phyloP scores from a whole-genome alignment of 441 rosid species.

The Eugenia klotzschiana region DNA sequence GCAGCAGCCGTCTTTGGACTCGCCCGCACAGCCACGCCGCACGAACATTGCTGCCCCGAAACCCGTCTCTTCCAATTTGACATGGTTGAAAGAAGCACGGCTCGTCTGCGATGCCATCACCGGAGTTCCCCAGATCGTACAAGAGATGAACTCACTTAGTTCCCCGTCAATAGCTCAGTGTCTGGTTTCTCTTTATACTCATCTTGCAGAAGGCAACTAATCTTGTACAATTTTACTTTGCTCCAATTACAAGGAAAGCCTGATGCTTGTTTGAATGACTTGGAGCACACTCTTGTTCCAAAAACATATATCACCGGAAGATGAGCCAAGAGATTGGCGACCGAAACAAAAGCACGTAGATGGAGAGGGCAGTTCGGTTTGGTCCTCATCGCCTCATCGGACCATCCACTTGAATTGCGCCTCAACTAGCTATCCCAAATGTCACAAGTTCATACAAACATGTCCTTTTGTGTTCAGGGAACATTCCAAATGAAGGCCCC shows the following conservation, averaged over 20 bases:
- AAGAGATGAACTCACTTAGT: not conserved
- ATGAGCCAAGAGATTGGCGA: not conserved
- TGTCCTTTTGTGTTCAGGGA: not conserved
- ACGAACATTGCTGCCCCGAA: slow-evolving; percentile 43
- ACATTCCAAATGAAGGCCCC: too few species aligned
- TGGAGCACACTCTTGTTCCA: not conserved
- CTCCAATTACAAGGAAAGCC: slow-evolving; percentile 17
- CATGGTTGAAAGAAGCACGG: slow-evolving; percentile 9
- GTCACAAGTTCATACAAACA: not conserved
- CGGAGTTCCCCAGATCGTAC: slow-evolving; percentile 4
- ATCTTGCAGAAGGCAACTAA: not conserved
- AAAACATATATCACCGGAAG: not conserved
- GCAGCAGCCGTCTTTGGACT: slow-evolving; percentile 31
- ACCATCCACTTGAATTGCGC: not conserved
- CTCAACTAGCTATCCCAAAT: not conserved
- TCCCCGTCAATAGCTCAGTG: not conserved
- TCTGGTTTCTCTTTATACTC: not conserved
- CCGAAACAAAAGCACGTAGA: not conserved
- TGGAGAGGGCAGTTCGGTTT: not conserved
- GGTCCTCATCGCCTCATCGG: not conserved
- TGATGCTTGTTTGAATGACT: not conserved
- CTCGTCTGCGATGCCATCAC: not conserved
- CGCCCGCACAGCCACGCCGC: slow-evolving; percentile 15
- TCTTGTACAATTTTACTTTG: not conserved
- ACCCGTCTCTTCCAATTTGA: slow-evolving; percentile 46